Evolutionary conservation across 345 rosid species (phyloP).

Genomic region (Heritiera littoralis): DNA sequence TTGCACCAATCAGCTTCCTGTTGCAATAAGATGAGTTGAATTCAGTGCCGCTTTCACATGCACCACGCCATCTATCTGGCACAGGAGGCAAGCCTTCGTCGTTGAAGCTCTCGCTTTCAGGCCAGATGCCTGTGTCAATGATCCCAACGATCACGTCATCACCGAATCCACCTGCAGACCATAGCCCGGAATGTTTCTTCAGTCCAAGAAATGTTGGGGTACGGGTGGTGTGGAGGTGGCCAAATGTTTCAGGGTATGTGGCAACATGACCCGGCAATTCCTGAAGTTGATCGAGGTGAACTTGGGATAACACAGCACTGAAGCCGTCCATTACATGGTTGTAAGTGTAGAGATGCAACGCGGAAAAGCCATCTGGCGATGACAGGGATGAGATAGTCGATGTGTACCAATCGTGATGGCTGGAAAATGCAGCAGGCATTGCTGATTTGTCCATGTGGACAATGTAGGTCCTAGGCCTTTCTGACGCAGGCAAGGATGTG

Average conservation of each 20-base stretch:
- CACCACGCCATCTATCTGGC: constrained; percentile 46
- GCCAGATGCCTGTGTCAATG: constrained; percentile 41
- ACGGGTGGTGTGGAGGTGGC: constrained; percentile 41
- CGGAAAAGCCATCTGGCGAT: constrained; percentile 26
- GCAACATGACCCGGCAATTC: constrained; percentile 38
- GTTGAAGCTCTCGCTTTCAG: constrained; percentile 49
- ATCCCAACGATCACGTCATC: constrained; percentile 46
- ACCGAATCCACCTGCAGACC: constrained; percentile 46
- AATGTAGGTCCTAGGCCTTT: constrained; percentile 30
- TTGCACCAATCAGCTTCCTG: constrained; percentile 48
- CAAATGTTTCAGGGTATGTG: constrained; percentile 44
- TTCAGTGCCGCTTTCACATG: constrained; percentile 41
- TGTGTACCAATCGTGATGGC: constrained; percentile 46
- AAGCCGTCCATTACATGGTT: constrained; percentile 50
- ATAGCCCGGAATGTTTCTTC: constrained; percentile 32
- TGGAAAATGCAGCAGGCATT: constrained; percentile 35
- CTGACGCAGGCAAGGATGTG: constrained; percentile 4
- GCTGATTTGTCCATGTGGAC: constrained; percentile 51
- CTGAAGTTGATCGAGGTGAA: constrained; percentile 39
- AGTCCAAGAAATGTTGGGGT: constrained; percentile 46
- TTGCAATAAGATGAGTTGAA: constrained; percentile 49
- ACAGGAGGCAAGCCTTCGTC: constrained; percentile 41
- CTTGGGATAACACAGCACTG: constrained; percentile 39
- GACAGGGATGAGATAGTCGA: constrained; percentile 29
- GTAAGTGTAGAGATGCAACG: constrained; percentile 51